Evolutionary conservation across 352 stramenopile genomes (phyloP).

Genomic region (Globisporangium cederbergense): DNA sequence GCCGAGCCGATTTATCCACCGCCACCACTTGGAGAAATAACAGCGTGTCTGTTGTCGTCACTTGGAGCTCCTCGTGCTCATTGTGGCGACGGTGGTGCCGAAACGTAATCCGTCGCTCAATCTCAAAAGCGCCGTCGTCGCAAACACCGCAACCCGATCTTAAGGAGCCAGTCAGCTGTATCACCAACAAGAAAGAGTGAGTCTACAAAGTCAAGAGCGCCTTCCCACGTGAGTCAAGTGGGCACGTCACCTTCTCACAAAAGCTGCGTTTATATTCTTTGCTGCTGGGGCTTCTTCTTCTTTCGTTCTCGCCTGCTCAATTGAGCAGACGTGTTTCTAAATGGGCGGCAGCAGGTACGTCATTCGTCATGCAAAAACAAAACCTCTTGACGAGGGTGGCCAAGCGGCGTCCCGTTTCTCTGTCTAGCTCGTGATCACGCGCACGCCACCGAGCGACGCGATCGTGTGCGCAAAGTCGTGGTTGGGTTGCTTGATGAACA

Average conservation of each 20-base stretch:
- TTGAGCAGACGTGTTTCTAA: neutral
- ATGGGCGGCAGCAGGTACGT: neutral
- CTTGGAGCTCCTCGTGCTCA: too few relatives aligned
- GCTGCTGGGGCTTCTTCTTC: neutral
- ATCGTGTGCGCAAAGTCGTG: slow-evolving; percentile 92
- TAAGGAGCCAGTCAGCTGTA: too few relatives aligned
- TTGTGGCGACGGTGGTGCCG: too few relatives aligned
- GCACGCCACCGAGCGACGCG: slow-evolving; percentile 86
- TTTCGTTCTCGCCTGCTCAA: neutral
- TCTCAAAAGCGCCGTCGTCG: too few relatives aligned
- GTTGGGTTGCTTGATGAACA: slow-evolving; percentile 97
- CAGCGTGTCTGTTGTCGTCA: too few relatives aligned
- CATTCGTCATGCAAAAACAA: neutral
- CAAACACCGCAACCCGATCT: too few relatives aligned
- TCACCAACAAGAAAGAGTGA: too few relatives aligned
- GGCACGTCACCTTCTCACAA: neutral
- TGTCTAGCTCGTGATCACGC: slow-evolving; percentile 87
- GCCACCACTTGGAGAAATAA: too few relatives aligned
- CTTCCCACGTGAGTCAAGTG: neutral
- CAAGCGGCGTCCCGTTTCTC: neutral
- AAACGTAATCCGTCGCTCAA: too few relatives aligned
- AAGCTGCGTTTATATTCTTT: neutral
- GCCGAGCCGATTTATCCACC: too few relatives aligned
- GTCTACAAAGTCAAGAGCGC: too few relatives aligned
- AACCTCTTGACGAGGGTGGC: neutral